Conservation (phyloP, 495 filamentous ascomycete genomes). For the Lasiosphaeriaceae sp. region DNA sequence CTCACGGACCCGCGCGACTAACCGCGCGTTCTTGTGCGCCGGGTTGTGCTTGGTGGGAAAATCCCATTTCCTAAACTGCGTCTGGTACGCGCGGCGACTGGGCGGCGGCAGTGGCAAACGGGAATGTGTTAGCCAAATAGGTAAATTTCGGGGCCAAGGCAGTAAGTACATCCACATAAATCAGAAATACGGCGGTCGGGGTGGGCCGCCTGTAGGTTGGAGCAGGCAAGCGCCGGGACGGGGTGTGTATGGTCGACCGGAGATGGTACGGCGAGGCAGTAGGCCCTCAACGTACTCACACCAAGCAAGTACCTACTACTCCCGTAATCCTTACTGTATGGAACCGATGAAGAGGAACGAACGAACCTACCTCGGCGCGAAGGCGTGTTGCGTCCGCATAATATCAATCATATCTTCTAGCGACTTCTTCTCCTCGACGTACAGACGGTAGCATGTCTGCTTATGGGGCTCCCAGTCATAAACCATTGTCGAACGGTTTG, state of each 20-base stretch:
- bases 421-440: conserved; percentile 66
- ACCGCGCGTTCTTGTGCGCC: conserved; percentile 59
- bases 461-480: conserved; percentile 73
- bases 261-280: not conserved
- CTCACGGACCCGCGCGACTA: conserved; percentile 65
- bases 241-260: no score
- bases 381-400: conserved; percentile 56
- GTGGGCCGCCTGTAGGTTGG: no score
- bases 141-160: no score
- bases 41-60: conserved; percentile 72
- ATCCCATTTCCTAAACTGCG: conserved; percentile 71
- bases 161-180: no score
- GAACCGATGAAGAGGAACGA: not conserved
- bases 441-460: conserved; percentile 65
- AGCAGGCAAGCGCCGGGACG: no score
- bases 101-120: not conserved
- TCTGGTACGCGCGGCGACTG: conserved; percentile 67
- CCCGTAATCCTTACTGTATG: no score
- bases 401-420: conserved; percentile 65
- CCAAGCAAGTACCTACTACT: no score
- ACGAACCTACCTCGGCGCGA: conserved; percentile 58
- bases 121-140: no score
- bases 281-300: no score
- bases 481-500: conserved; percentile 61
- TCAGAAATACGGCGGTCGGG: no score